Base-by-base conservation (phyloP, 805 yeast genomes). In the Starmerella powellii region DNA sequence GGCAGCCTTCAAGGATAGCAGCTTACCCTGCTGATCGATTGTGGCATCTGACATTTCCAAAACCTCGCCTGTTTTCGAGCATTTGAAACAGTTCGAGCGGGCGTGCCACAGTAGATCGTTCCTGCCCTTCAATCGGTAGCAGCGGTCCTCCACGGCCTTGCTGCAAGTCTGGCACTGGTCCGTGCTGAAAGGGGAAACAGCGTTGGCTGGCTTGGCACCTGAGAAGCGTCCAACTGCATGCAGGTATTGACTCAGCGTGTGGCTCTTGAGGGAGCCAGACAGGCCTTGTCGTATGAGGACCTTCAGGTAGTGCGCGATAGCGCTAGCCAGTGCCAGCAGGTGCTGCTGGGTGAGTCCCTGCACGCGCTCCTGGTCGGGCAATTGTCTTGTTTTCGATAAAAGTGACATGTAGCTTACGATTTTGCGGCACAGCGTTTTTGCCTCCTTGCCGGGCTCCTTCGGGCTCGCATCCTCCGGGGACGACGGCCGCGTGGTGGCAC, bases 291-390 rank as follows among this genome's bases (percentile, higher is more conserved):
- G 68, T 4, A 88, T 80, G 18, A 91, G 65, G 6, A 88, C 67
- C 59, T 91, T 91, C 54, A 91, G 67, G 60, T 86, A 88, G 58
- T 91, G 97, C 0, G 98, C 96, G 52, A 88, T 66, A 0, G 93
- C 86, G 1, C 95, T 84, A 4, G 87, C 87, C 10, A 87, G 75
- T 0, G 88, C 74, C 51, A 91, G 69, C 31, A 88, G 56, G 18
- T 63, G 66, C 29, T 54, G 57, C 28, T 54, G 57, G 1, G 65
- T 55, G 13, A 49, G 46, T 3, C 48, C 46, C 16, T 46, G 42
- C 19, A 49, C 45, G 11, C 51, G 46, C 18, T 47, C 50, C 13
- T 44, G 46, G 23, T 16, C 31, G 2, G 41, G 21, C 38, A 39
- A 38, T 23, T 49, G 51, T 24, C 51, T 59, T 0, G 75, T 67